Evolutionary conservation across 2,329 filamentous ascomycete genomes (phyloP).

Genomic region (Hypoxylon rubiginosum): DNA sequence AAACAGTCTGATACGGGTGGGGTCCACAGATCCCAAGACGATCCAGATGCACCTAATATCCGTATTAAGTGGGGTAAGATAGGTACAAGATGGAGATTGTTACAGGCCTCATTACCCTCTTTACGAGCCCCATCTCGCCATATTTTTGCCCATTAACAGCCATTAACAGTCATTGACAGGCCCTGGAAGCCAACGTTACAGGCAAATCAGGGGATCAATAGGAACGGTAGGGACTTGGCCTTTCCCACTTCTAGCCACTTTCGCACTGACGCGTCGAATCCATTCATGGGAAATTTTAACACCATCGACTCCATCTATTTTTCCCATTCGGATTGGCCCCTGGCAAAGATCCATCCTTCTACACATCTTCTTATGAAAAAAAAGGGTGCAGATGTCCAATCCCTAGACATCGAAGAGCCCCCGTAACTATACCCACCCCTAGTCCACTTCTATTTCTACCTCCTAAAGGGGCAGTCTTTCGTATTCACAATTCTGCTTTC

Average conservation of each 20-base stretch:
- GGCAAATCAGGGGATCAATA: background rate
- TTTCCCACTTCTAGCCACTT: conserved; percentile 9
- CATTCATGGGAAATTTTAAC: conserved; percentile 33
- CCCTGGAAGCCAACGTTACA: background rate
- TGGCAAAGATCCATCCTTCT: background rate
- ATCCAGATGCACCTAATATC: conserved; percentile 33
- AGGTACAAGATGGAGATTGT: conserved; percentile 7
- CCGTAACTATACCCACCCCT: conserved; percentile 30
- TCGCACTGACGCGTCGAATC: conserved; percentile 40
- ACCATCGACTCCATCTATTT: conserved; percentile 28
- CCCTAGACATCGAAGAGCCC: conserved; percentile 1
- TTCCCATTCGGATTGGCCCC: conserved; percentile 31
- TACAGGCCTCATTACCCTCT: background rate
- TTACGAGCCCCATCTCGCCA: background rate
- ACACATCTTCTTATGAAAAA: background rate
- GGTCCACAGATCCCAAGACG: conserved; percentile 22
- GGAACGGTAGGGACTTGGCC: background rate
- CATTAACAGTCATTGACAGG: background rate
- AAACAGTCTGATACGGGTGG: conserved; percentile 21
- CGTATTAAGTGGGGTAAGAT: conserved; percentile 22
- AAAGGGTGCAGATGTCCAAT: background rate
- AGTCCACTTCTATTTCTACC: conserved; percentile 13
- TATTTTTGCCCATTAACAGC: background rate
- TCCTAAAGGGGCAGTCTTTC: conserved; percentile 12
- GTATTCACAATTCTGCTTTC: conserved; percentile 31